Evolutionary conservation across 345 rosid species (phyloP).

Genomic region (Arabidopsis arenosa): DNA sequence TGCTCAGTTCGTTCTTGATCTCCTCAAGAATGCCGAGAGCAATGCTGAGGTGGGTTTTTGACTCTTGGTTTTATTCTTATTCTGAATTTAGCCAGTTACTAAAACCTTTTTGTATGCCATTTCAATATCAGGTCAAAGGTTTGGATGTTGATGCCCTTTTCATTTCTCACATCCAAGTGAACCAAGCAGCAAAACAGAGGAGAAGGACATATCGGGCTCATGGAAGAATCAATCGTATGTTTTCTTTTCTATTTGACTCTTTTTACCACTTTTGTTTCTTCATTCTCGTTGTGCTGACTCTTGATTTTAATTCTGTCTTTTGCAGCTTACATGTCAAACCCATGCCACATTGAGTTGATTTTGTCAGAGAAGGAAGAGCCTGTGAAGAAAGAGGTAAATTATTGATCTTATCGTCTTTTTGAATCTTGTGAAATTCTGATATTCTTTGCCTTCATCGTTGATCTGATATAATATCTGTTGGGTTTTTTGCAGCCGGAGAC

Average conservation of each 20-base stretch:
- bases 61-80: background rate
- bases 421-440: background rate
- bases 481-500: slow-evolving; percentile 69
- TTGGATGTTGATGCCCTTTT: slow-evolving; percentile 87
- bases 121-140: slow-evolving; percentile 85
- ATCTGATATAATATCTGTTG: background rate
- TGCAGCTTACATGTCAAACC: slow-evolving; percentile 97
- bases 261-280: background rate
- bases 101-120: too few species aligned
- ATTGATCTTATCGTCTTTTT: background rate
- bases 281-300: background rate
- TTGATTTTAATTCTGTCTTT: background rate
- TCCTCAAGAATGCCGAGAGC: slow-evolving; percentile 96
- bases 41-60: slow-evolving; percentile 73
- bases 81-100: too few species aligned
- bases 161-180: slow-evolving; percentile 92
- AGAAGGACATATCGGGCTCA: slow-evolving; percentile 95
- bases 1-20: slow-evolving; percentile 86
- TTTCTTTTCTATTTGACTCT: background rate
- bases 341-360: slow-evolving; percentile 91
- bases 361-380: slow-evolving; percentile 96
- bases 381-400: slow-evolving; percentile 86
- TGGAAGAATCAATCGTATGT: slow-evolving; percentile 96
- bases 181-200: slow-evolving; percentile 96
- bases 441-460: background rate